A percentile compares a stretch with the other conserved stretches of the same genome.
phyloP scores from a whole-genome alignment of 768 basidiomycete species.

The Xerocomus potaroensis region DNA sequence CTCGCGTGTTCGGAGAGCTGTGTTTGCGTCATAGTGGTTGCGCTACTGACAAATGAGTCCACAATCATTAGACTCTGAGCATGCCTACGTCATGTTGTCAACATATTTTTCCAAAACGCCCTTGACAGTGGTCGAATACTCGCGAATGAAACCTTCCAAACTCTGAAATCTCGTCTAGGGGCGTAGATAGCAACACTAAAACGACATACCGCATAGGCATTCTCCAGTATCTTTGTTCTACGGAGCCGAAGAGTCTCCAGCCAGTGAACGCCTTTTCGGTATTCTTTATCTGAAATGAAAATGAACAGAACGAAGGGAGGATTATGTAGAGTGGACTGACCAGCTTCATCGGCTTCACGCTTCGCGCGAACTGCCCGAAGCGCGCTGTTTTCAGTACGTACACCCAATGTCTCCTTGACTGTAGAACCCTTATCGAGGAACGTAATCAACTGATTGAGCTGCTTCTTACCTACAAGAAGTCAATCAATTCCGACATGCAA shows the following conservation, averaged over 20 bases:
- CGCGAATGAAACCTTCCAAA: constrained; percentile 72
- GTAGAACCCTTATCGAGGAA: constrained; percentile 75
- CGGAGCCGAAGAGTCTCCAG: constrained; percentile 85
- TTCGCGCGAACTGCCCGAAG: constrained; percentile 77
- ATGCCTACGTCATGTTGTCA: constrained; percentile 63
- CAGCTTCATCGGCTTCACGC: constrained; percentile 88
- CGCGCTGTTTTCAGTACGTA: constrained; percentile 57
- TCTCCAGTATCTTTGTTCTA: constrained; percentile 76
- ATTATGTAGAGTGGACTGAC: constrained; percentile 35
- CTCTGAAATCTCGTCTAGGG: constrained; percentile 47
- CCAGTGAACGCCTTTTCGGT: constrained; percentile 86
- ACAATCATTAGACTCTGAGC: neutral
- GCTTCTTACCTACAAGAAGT: constrained; percentile 62
- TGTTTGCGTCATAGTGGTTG: constrained; percentile 71
- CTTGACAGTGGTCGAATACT: constrained; percentile 63
- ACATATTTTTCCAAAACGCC: constrained; percentile 65
- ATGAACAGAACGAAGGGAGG: constrained; percentile 1
- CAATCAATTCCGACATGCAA: neutral
- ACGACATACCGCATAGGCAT: constrained; percentile 65
- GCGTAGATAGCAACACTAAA: neutral
- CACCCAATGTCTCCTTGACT: constrained; percentile 56
- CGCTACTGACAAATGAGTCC: constrained; percentile 40
- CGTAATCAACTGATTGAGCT: constrained; percentile 81
- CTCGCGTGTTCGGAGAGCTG: constrained; percentile 67
- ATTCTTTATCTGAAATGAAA: constrained; percentile 68